phyloP scores from a whole-genome alignment of 495 filamentous ascomycete genomes.

The Trichoderma reesei region DNA sequence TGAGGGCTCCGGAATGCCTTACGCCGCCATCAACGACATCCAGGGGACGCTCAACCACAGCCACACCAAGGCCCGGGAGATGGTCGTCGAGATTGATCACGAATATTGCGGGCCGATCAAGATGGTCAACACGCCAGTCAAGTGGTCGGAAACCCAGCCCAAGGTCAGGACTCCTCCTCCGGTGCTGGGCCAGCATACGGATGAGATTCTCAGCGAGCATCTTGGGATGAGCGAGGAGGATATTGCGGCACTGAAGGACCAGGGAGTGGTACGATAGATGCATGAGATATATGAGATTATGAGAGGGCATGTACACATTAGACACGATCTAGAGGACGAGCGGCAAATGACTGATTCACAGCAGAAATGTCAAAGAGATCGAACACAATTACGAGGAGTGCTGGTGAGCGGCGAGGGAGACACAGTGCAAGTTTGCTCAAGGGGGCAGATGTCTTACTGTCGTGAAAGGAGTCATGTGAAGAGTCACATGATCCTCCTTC shows the following conservation, averaged over 20 bases:
- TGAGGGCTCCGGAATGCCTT: slow-evolving; percentile 86
- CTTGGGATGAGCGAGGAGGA: slow-evolving; percentile 53
- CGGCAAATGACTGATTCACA: neutral
- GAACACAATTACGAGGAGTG: neutral
- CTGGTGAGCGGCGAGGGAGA: neutral
- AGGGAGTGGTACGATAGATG: slow-evolving; percentile 52
- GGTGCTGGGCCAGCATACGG: slow-evolving; percentile 82
- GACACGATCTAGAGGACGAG: neutral
- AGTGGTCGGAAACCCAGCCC: slow-evolving; percentile 77
- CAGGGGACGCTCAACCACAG: slow-evolving; percentile 72
- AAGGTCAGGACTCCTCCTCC: slow-evolving; percentile 74
- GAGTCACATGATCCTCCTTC: neutral
- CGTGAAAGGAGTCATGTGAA: neutral
- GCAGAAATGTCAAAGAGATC: no score
- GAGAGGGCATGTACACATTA: neutral
- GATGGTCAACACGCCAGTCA: slow-evolving; percentile 89
- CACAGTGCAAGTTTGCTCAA: neutral
- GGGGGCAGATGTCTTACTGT: no score
- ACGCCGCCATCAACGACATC: slow-evolving; percentile 90
- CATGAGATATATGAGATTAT: neutral
- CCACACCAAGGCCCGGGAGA: slow-evolving; percentile 74
- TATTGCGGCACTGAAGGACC: slow-evolving; percentile 51
- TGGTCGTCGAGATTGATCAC: slow-evolving; percentile 85
- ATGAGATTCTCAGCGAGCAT: slow-evolving; percentile 64
- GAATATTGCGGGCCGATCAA: slow-evolving; percentile 74